Evolutionary conservation across 768 basidiomycete species (phyloP).

Genomic region (Trametes coccinea): DNA sequence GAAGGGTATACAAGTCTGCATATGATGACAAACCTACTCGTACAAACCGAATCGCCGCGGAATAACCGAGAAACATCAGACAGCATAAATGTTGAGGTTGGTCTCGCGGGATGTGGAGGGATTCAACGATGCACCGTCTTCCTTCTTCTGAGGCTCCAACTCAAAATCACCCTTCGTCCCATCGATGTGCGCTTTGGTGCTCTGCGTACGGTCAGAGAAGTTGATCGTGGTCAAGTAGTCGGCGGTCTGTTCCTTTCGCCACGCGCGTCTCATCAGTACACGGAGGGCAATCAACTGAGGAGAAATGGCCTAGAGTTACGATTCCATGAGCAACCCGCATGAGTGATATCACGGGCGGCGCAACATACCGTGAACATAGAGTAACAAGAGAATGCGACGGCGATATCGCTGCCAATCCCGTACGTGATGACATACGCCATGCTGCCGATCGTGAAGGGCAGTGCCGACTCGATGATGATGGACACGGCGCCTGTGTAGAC

Average conservation of each 20-base stretch:
- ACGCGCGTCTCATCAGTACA: conserved; percentile 19
- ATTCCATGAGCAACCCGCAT: neutral
- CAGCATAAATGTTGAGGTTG: neutral
- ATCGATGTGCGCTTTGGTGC: neutral
- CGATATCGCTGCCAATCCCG: conserved; percentile 35
- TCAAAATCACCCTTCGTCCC: neutral
- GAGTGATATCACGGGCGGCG: neutral
- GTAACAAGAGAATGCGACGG: conserved; percentile 43
- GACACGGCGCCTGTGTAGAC: conserved; percentile 41
- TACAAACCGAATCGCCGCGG: too few relatives aligned
- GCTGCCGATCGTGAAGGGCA: conserved; percentile 40
- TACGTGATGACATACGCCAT: conserved; percentile 43
- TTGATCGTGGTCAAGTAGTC: conserved; percentile 7
- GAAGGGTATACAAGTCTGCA: too few relatives aligned
- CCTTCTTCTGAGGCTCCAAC: neutral
- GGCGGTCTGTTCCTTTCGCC: conserved; percentile 6
- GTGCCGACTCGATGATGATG: conserved; percentile 43
- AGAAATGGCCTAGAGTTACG: conserved; percentile 13
- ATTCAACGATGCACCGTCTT: neutral
- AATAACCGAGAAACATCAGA: too few relatives aligned
- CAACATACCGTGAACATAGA: conserved; percentile 41
- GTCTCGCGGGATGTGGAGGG: neutral
- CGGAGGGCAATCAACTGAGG: conserved; percentile 23
- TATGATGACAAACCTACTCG: too few relatives aligned
- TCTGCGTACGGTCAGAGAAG: conserved; percentile 1